Conservation (phyloP, 805 yeast species). For the Nakazawaea populi region DNA sequence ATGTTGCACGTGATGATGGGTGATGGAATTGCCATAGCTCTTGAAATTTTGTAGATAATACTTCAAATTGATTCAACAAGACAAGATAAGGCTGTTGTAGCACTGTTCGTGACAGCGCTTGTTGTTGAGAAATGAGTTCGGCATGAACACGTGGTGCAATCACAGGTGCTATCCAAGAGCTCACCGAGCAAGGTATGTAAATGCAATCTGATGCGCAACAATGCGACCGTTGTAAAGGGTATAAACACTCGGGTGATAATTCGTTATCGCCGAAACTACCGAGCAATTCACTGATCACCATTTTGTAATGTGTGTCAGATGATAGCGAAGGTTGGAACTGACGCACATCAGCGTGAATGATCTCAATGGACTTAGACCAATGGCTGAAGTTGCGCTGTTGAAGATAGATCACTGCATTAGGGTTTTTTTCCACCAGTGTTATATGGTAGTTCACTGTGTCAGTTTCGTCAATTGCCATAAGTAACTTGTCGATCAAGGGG, state of each 20-base stretch:
- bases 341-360: conserved; percentile 58
- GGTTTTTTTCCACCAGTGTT: conserved; percentile 69
- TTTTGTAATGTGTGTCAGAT: conserved; percentile 31
- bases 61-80: conserved; percentile 27
- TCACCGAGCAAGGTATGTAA: conserved; percentile 57
- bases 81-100: conserved; percentile 24
- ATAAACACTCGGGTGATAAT: conserved; percentile 75
- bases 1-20: conserved; percentile 24
- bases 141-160: conserved; percentile 49
- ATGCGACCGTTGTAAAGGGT: conserved; percentile 29
- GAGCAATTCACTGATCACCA: conserved; percentile 74
- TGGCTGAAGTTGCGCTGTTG: conserved; percentile 37
- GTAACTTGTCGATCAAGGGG: conserved; percentile 57
- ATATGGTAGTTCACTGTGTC: conserved; percentile 24
- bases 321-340: conserved; percentile 14
- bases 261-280: conserved; percentile 96
- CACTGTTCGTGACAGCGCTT: neutral
- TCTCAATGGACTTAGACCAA: conserved; percentile 49
- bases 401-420: conserved; percentile 48
- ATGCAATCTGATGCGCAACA: conserved; percentile 42
- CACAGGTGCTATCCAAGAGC: conserved; percentile 62
- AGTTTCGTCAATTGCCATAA: conserved; percentile 31
- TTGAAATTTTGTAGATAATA: conserved; percentile 40
- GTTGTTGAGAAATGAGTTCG: conserved; percentile 15
- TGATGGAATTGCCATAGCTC: conserved; percentile 60